Evolutionary conservation across 108 stramenopile genomes (phyloP).

Genomic region (Chaetoceros muelleri): DNA sequence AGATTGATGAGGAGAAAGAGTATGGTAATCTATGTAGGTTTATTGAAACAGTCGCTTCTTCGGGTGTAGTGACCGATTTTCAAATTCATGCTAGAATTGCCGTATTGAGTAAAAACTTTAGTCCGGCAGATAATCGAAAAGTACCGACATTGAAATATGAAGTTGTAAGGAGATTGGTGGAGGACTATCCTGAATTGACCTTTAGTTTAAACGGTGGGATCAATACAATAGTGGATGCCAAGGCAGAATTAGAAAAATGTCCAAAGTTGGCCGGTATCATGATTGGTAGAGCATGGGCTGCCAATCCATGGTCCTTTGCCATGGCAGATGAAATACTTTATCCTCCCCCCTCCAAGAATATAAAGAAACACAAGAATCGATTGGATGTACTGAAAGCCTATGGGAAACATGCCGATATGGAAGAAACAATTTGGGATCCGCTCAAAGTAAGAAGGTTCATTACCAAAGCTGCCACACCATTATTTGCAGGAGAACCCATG

Average conservation of each 20-base stretch:
- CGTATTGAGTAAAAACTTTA: constrained; percentile 80
- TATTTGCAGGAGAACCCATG: constrained; percentile 79
- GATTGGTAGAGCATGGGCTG: constrained; percentile 69
- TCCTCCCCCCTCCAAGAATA: neutral
- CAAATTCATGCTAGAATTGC: constrained; percentile 95
- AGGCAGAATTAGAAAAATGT: constrained; percentile 45
- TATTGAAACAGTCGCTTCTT: constrained; percentile 68
- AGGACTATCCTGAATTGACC: constrained; percentile 71
- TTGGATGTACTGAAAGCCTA: constrained; percentile 58
- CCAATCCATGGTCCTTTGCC: constrained; percentile 83
- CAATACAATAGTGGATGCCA: constrained; percentile 49
- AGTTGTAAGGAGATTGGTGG: constrained; percentile 55
- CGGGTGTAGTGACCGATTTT: constrained; percentile 86
- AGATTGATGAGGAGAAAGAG: constrained; percentile 70
- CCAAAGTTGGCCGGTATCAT: constrained; percentile 63
- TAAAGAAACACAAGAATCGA: constrained; percentile 28
- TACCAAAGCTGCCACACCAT: constrained; percentile 53
- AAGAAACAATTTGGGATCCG: constrained; percentile 46
- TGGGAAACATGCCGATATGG: constrained; percentile 68
- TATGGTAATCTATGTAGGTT: constrained; percentile 78
- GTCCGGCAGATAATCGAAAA: constrained; percentile 92
- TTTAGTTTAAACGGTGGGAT: constrained; percentile 85
- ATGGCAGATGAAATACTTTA: constrained; percentile 68
- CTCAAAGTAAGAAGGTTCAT: constrained; percentile 57
- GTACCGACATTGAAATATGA: constrained; percentile 89